Base-by-base conservation (phyloP, 805 yeast genomes). In the Kodamaea leandrae region DNA sequence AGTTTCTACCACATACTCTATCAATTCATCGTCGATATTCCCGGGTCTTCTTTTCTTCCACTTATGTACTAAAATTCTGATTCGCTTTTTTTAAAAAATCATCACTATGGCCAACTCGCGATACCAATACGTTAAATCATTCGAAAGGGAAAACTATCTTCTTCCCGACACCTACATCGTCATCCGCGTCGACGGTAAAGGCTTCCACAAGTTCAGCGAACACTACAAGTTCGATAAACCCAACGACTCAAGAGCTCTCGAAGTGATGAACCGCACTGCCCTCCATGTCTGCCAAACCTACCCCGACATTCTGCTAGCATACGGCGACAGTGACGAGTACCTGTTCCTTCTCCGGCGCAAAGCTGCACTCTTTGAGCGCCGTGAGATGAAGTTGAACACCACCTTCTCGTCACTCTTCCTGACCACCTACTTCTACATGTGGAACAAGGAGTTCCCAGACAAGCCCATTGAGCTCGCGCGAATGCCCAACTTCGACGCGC, bases 281-380 rank as follows among this genome's bases (percentile, higher is more conserved):
- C 51, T 58, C 45, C 74, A 76, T 36, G 73, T 89, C 8, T 74
- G 86, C 68, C 61, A 72, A 23, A 71, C 75, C 27, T 77, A 87
- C 29, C 77, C 84, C 6, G 98, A 93, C 47, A 74, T 87, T 0
- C 54, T 82, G 7, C 48, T 90, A 58, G 96, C 96, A 0, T 93
- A 84, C 57, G 99, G 99, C 0, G 98, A 93, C 54, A 83, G 95
- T 27, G 99, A 93, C 61, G 99, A 93, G 64, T 93, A 85, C 58
- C 83, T 91, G 10, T 91, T 91, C 60, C 75, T 91, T 4, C 63
- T 93, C 39, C 67, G 80, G 24, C 76, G 73, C 32, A 69, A 69
- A 23, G 80, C 93, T n/a, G 64, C 64, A 1, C 59, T 91, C 45
- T 91, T 83, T 54, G 96, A 90, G 49, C 69, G 98, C 53, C 66